These are phyloP conservation scores for Aspergillus flavus DNA, from an alignment of 2,329 filamentous ascomycete species.

Conservation along the genomic window DNA sequence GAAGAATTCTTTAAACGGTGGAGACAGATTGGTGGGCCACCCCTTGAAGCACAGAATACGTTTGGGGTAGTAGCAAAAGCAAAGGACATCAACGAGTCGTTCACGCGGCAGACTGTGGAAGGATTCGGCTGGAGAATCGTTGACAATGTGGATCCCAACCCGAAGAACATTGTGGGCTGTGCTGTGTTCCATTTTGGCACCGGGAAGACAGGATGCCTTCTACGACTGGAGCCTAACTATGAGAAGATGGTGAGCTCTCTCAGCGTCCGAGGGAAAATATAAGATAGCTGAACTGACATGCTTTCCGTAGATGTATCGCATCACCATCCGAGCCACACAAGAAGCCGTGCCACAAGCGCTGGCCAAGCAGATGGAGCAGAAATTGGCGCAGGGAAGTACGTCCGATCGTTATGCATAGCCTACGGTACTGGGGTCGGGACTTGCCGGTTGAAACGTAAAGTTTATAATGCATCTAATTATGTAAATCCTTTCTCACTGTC, in stretches of 20 bases:
- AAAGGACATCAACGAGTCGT: conserved; percentile 68
- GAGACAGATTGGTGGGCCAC: conserved; percentile 93
- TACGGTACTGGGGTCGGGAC: background rate
- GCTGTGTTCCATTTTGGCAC: conserved; percentile 73
- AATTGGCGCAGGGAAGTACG: conserved; percentile 61
- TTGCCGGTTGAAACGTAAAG: background rate
- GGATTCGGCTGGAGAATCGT: conserved; percentile 90
- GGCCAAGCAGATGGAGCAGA: conserved; percentile 84
- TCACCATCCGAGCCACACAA: conserved; percentile 92
- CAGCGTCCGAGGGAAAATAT: background rate
- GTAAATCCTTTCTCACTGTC: conserved; percentile 1
- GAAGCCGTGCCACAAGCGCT: conserved; percentile 81
- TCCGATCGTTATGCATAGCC: conserved; percentile 21
- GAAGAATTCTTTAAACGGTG: conserved; percentile 99
- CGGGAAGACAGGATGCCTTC: conserved; percentile 90
- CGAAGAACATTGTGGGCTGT: conserved; percentile 91
- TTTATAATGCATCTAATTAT: conserved; percentile 9
- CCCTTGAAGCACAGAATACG: conserved; percentile 84
- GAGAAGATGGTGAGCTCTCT: conserved; percentile 72
- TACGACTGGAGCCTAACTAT: conserved; percentile 94
- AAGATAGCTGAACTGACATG: conserved; percentile 9
- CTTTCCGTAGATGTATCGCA: conserved; percentile 77
- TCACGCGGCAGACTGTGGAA: conserved; percentile 72
- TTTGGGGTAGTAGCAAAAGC: conserved; percentile 68
- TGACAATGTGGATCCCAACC: conserved; percentile 84